Conservation (phyloP, 2,329 filamentous ascomycete genomes). For the Graphiopsis chlorocephala region DNA sequence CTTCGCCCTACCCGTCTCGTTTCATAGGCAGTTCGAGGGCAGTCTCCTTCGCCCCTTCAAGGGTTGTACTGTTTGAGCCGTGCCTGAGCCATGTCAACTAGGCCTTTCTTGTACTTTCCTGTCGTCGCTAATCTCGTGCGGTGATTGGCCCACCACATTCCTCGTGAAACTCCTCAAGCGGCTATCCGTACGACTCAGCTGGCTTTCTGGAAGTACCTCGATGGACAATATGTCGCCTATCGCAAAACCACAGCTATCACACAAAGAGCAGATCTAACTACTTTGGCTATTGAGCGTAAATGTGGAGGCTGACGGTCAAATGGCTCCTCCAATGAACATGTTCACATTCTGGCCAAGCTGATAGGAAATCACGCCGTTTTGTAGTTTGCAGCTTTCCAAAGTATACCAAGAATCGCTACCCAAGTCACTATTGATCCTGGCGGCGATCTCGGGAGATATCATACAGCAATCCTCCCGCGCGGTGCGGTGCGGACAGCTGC, state of each 20-base stretch:
- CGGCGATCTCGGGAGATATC: slow-evolving; percentile 8
- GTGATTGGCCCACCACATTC: background rate
- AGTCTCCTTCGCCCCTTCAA: background rate
- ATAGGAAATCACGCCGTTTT: background rate
- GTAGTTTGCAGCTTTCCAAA: background rate
- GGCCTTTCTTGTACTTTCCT: background rate
- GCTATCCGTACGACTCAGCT: background rate
- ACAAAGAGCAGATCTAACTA: background rate
- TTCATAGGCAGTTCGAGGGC: background rate
- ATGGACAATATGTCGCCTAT: background rate
- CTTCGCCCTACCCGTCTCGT: slow-evolving; percentile 7
- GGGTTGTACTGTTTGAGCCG: background rate
- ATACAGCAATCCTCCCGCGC: slow-evolving; percentile 9
- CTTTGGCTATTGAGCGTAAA: background rate
- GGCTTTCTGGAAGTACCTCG: background rate
- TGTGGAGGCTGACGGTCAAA: background rate
- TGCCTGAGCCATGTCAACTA: background rate
- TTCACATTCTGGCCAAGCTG: background rate
- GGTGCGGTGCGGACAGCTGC: background rate
- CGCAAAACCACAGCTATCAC: background rate
- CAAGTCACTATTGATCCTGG: slow-evolving; percentile 2
- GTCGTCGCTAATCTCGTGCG: background rate
- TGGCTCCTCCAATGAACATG: background rate
- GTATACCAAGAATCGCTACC: background rate
- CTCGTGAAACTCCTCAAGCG: background rate